Conservation (phyloP, 495 filamentous ascomycete genomes). For the Friedmanniomyces simplex region DNA sequence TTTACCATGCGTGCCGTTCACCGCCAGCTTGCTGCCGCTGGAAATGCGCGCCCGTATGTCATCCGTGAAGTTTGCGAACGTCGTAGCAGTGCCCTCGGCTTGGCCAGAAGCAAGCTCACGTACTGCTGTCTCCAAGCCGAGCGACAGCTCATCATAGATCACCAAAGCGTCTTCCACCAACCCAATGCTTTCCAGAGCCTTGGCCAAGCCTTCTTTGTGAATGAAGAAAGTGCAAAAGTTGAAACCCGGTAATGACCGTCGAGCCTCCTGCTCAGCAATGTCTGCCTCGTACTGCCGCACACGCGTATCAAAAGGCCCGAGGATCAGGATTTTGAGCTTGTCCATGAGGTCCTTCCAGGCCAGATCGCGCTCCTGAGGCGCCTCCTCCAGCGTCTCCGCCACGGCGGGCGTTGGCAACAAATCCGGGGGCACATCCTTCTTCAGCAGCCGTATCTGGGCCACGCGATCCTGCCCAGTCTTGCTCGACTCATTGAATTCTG, state of each 20-base stretch:
- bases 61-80: slow-evolving; percentile 57
- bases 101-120: slow-evolving; percentile 55
- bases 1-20: neutral
- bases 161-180: slow-evolving; percentile 89
- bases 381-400: slow-evolving; percentile 39
- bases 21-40: slow-evolving; percentile 12
- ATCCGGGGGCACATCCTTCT: slow-evolving; percentile 31
- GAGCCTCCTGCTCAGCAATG: slow-evolving; percentile 83
- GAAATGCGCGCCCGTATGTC: slow-evolving; percentile 43
- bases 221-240: slow-evolving; percentile 99
- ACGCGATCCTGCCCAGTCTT: slow-evolving; percentile 71
- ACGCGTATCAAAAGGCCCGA: slow-evolving; percentile 80
- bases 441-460: slow-evolving; percentile 68
- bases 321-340: slow-evolving; percentile 78
- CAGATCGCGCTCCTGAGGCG: slow-evolving; percentile 56
- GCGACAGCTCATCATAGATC: slow-evolving; percentile 82
- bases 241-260: slow-evolving; percentile 85
- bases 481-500: slow-evolving; percentile 81
- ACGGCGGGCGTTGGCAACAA: slow-evolving; percentile 26
- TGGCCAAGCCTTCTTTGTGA: slow-evolving; percentile 84
- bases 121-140: slow-evolving; percentile 72
- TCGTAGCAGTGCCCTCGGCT: slow-evolving; percentile 50
- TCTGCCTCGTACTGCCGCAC: slow-evolving; percentile 96
- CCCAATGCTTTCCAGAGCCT: slow-evolving; percentile 92
- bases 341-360: slow-evolving; percentile 73